These are phyloP conservation scores for Yarrowia keelungensis DNA, from an alignment of 805 yeast genomes.

Conservation along the genomic window DNA sequence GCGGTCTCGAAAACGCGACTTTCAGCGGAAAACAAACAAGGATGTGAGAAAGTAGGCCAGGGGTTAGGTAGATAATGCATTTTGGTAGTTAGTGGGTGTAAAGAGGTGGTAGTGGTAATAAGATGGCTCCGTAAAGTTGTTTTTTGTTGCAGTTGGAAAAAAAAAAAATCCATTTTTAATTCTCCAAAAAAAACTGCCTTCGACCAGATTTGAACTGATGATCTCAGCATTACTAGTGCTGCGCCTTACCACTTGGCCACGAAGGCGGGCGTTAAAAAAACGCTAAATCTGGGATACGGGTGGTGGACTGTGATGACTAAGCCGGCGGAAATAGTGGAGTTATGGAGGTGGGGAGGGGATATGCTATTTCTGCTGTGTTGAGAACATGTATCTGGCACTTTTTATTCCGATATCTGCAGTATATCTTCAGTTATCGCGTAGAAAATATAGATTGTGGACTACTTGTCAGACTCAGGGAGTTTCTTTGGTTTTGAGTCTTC, in stretches of 20 bases:
- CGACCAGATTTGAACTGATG: constrained; percentile 38
- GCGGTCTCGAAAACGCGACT: constrained; percentile 78
- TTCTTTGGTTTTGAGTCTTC: too few species aligned
- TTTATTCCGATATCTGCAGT: too few species aligned
- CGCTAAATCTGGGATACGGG: not conserved
- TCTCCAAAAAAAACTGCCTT: constrained; percentile 12
- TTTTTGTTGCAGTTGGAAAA: too few species aligned
- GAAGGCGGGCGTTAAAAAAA: constrained; percentile 12
- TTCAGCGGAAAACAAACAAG: constrained; percentile 63
- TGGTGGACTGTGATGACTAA: not conserved
- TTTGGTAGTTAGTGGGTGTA: not conserved
- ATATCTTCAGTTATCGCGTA: too few species aligned
- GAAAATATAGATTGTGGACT: too few species aligned
- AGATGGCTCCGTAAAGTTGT: too few species aligned
- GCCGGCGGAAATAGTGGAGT: too few species aligned
- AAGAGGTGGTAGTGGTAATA: too few species aligned
- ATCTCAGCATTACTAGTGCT: constrained; percentile 37
- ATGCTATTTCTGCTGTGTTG: too few species aligned
- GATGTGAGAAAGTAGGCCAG: constrained; percentile 11
- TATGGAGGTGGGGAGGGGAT: too few species aligned
- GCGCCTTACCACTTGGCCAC: constrained; percentile 39
- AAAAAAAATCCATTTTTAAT: not conserved
- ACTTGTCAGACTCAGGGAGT: too few species aligned
- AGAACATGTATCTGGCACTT: too few species aligned
- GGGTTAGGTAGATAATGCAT: constrained; percentile 12